phyloP scores from a whole-genome alignment of 352 stramenopile genomes.

The Globisporangium orthogonon region DNA sequence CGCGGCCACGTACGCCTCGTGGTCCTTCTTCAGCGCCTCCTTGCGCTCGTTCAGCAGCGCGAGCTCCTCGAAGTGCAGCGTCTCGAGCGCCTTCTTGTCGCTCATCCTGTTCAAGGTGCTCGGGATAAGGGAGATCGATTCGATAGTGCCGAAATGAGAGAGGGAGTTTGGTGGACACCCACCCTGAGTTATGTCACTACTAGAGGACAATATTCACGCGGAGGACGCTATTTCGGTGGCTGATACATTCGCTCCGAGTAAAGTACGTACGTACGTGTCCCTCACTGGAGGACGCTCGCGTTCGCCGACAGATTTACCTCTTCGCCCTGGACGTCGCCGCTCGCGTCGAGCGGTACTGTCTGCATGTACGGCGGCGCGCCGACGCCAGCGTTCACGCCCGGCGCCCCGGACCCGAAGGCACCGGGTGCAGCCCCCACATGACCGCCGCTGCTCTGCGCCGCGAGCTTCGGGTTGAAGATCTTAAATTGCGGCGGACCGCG shows the following conservation, averaged over 20 bases:
- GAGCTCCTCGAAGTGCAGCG: constrained; percentile 80
- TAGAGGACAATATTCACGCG: too few relatives aligned
- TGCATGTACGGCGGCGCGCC: constrained; percentile 12
- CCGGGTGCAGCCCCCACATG: constrained; percentile 4
- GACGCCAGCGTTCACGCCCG: constrained; percentile 6
- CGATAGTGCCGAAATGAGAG: too few relatives aligned
- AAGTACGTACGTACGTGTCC: too few relatives aligned
- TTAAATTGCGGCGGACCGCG: constrained; percentile 72
- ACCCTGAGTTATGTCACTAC: background rate
- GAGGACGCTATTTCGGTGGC: too few relatives aligned
- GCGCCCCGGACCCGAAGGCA: constrained; percentile 20
- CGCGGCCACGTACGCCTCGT: constrained; percentile 71
- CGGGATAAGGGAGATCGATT: too few relatives aligned
- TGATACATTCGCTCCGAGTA: too few relatives aligned
- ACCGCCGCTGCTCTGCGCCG: constrained; percentile 21
- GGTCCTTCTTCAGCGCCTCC: constrained; percentile 80
- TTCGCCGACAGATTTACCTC: constrained; percentile 72
- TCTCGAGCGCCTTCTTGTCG: constrained; percentile 50
- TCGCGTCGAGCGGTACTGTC: constrained; percentile 24
- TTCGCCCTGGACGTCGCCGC: constrained; percentile 27
- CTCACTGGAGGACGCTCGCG: constrained; percentile 65
- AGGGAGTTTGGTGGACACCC: too few relatives aligned
- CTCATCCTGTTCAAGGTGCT: constrained; percentile 9
- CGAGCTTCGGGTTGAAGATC: constrained; percentile 82
- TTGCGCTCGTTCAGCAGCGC: constrained; percentile 84